Evolutionary conservation across 257 asterid species (phyloP).

Genomic region (Solanum lycopersicoides): DNA sequence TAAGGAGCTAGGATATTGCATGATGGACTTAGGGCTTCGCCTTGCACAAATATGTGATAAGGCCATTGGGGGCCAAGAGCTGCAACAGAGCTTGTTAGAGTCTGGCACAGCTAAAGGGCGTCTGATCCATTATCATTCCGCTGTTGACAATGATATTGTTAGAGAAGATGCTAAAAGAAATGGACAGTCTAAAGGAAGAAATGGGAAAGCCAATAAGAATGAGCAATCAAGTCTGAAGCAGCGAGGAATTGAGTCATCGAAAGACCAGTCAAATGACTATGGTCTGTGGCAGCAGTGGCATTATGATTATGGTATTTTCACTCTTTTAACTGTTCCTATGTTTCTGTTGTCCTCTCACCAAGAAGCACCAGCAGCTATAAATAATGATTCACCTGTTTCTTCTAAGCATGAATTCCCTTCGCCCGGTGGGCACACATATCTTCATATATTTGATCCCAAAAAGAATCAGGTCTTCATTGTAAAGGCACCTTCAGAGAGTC

Average conservation of each 20-base stretch:
- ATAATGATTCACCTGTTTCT: not conserved
- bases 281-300: constrained; percentile 95
- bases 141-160: constrained; percentile 34
- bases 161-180: constrained; percentile 26
- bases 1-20: constrained; percentile 48
- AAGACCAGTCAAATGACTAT: not conserved
- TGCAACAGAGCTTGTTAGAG: constrained; percentile 63
- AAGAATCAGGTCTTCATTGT: constrained; percentile 33
- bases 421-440: constrained; percentile 50
- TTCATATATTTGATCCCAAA: constrained; percentile 66
- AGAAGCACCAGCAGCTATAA: not conserved
- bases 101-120: constrained; percentile 72
- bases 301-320: constrained; percentile 84
- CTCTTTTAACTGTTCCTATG: constrained; percentile 66
- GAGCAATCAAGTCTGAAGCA: not conserved
- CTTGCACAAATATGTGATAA: constrained; percentile 70
- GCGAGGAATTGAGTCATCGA: not conserved
- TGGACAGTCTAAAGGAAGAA: constrained; percentile 1
- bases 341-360: constrained; percentile 28
- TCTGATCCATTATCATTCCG: constrained; percentile 76
- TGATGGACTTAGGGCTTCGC: constrained; percentile 76
- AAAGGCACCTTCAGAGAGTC: constrained; percentile 44
- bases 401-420: constrained; percentile 34
- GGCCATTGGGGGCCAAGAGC: constrained; percentile 51
- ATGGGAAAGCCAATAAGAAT: not conserved